phyloP scores from a whole-genome alignment of 2,329 filamentous ascomycete genomes.

The Penicillium sp. region DNA sequence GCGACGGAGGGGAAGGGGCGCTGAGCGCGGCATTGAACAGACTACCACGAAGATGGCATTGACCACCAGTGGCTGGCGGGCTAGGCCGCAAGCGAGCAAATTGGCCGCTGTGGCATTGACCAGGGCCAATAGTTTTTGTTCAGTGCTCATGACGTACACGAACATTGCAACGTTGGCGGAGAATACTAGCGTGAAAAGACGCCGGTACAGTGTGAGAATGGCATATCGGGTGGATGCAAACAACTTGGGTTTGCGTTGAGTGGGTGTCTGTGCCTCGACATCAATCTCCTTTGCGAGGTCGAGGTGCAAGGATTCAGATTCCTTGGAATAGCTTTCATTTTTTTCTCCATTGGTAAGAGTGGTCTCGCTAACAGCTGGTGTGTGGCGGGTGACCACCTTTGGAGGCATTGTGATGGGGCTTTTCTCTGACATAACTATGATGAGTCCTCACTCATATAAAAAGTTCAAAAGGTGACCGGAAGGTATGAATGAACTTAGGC shows the following conservation, averaged over 20 bases:
- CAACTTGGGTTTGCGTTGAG: slow-evolving; percentile 21
- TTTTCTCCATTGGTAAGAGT: slow-evolving; percentile 22
- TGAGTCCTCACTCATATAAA: background rate
- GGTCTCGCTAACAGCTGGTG: slow-evolving; percentile 14
- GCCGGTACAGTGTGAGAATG: slow-evolving; percentile 42
- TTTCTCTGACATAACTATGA: slow-evolving; percentile 22
- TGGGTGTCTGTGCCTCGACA: slow-evolving; percentile 29
- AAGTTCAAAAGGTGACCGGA: slow-evolving; percentile 21
- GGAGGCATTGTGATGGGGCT: slow-evolving; percentile 11
- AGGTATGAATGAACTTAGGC: background rate
- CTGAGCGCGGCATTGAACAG: slow-evolving; percentile 44
- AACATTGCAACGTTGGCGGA: slow-evolving; percentile 39
- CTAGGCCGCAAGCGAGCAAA: slow-evolving; percentile 47
- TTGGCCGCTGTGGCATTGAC: slow-evolving; percentile 49
- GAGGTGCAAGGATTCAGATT: slow-evolving; percentile 5
- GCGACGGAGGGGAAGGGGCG: slow-evolving; percentile 47
- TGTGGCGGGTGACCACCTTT: background rate
- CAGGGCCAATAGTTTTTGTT: slow-evolving; percentile 37
- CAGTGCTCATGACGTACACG: slow-evolving; percentile 35
- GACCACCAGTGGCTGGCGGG: slow-evolving; percentile 55
- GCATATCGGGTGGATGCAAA: slow-evolving; percentile 37
- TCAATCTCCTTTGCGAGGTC: slow-evolving; percentile 13
- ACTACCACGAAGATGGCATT: slow-evolving; percentile 51
- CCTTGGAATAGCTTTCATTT: slow-evolving; percentile 13
- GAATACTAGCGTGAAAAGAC: slow-evolving; percentile 45